Evolutionary conservation across 2,329 filamentous ascomycete species (phyloP).

Genomic region (Sarocladium kiliense): DNA sequence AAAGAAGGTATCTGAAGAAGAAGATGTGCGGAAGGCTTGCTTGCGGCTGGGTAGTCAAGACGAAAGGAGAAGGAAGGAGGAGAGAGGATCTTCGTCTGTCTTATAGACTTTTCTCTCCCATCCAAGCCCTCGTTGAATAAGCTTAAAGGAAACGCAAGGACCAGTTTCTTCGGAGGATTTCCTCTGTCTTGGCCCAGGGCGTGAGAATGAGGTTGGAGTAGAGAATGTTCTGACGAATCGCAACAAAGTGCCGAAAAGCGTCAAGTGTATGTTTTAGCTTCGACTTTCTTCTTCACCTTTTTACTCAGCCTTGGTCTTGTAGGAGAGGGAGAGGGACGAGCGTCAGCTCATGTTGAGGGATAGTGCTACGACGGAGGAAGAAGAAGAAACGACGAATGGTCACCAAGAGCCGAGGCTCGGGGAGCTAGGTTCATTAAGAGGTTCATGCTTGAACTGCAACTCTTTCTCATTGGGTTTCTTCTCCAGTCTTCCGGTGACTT

Average conservation of each 20-base stretch:
- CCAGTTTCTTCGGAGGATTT: not conserved
- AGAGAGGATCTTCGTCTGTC: not conserved
- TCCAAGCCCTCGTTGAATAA: not conserved
- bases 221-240: not conserved
- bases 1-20: not conserved
- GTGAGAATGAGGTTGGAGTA: not conserved
- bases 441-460: too few species aligned
- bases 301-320: not conserved
- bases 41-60: not conserved
- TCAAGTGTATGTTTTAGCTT: conserved; percentile 2
- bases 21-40: not conserved
- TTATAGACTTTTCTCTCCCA: not conserved
- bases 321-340: not conserved
- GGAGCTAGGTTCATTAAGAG: too few species aligned
- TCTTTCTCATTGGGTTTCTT: too few species aligned
- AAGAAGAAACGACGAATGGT: too few species aligned
- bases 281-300: not conserved
- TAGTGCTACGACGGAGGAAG: too few species aligned
- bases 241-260: conserved; percentile 8
- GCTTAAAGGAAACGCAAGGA: not conserved
- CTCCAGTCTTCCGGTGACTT: too few species aligned
- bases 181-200: not conserved
- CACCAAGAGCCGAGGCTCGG: too few species aligned
- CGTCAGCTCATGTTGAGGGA: not conserved
- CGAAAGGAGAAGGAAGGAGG: not conserved